Conservation (phyloP, 2,329 filamentous ascomycete species). For the Aspergillus phoenicis region DNA sequence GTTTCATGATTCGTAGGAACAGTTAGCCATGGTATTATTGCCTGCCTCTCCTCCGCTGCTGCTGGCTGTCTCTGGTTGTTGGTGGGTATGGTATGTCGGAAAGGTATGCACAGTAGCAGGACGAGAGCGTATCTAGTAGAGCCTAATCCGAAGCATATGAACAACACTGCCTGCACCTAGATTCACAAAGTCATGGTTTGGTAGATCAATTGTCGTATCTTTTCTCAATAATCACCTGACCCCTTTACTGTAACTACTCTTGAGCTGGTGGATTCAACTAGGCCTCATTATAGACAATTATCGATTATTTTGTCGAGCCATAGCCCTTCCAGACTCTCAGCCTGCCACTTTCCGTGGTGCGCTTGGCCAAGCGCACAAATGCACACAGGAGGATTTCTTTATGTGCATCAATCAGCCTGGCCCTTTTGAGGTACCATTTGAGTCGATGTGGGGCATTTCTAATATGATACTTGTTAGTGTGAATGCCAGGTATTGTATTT, state of each 20-base stretch:
- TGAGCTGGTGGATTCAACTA: background rate
- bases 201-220: background rate
- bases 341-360: background rate
- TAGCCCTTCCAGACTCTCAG: background rate
- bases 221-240: background rate
- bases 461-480: slow-evolving; percentile 3
- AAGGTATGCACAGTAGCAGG: background rate
- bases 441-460: background rate
- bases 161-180: background rate
- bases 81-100: background rate
- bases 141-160: too few relatives aligned
- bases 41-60: too few relatives aligned
- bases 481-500: slow-evolving; percentile 7
- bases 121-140: background rate
- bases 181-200: background rate
- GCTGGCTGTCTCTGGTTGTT: too few relatives aligned
- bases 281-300: too few relatives aligned
- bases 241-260: too few relatives aligned
- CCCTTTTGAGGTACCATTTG: background rate
- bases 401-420: slow-evolving; percentile 3
- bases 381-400: background rate
- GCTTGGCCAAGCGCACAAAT: background rate
- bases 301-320: too few relatives aligned
- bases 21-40: background rate
- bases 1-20: background rate